phyloP scores from a whole-genome alignment of 768 basidiomycete species.

The Chlorophyllum brunneum region DNA sequence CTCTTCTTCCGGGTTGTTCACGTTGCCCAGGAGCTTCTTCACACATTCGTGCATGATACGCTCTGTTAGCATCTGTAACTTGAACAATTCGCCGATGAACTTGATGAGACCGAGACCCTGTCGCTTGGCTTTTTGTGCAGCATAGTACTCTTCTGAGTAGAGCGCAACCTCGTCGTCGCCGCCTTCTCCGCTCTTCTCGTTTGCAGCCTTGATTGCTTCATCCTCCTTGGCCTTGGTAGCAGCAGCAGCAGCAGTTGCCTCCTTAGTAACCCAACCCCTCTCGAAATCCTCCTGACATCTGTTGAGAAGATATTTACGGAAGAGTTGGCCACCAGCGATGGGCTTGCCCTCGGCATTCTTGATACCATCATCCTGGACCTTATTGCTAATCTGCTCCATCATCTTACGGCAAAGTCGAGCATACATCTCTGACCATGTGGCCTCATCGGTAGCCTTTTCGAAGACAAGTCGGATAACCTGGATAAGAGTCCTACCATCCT shows the following conservation, averaged over 20 bases:
- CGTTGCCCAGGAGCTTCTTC: conserved; percentile 90
- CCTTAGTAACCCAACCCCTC: conserved; percentile 89
- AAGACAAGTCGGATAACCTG: conserved; percentile 96
- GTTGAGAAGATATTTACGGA: conserved; percentile 95
- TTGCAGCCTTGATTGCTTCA: conserved; percentile 67
- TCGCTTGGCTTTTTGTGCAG: conserved; percentile 95
- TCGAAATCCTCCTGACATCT: conserved; percentile 98
- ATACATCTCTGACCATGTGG: conserved; percentile 96
- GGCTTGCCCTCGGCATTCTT: conserved; percentile 78
- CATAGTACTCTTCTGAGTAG: conserved; percentile 95
- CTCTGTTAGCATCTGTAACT: conserved; percentile 97
- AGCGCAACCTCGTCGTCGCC: conserved; percentile 67
- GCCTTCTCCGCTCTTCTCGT: conserved; percentile 45
- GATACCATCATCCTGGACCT: conserved; percentile 88
- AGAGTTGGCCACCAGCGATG: conserved; percentile 90
- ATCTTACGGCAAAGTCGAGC: conserved; percentile 92
- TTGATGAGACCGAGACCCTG: conserved; percentile 95
- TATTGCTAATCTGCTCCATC: conserved; percentile 88
- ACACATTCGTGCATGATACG: conserved; percentile 99
- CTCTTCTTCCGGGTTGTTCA: conserved; percentile 95
- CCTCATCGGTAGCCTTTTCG: conserved; percentile 96
- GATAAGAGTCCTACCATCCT: conserved; percentile 89
- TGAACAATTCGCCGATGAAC: conserved; percentile 98
- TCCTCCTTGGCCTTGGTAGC: conserved; percentile 84
- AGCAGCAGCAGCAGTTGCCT: conserved; percentile 82